phyloP scores from a whole-genome alignment of 345 rosid genomes.

The Eutrema japonicum region DNA sequence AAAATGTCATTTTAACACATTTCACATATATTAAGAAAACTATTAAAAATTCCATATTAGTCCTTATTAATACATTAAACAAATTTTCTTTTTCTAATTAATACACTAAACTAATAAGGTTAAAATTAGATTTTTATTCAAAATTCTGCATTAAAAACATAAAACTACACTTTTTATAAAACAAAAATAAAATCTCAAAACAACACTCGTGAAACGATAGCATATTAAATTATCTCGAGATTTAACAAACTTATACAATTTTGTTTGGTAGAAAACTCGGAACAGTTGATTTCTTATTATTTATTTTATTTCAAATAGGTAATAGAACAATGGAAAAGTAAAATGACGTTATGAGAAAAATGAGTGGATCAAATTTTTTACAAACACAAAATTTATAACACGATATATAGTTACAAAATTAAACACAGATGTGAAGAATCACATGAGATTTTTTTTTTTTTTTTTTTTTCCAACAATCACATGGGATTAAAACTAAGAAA shows the following conservation, averaged over 20 bases:
- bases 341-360: not conserved
- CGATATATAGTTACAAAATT: constrained; percentile 34
- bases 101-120: no score
- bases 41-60: no score
- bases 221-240: not conserved
- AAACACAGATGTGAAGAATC: constrained; percentile 23
- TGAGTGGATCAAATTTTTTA: constrained; percentile 15
- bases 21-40: no score
- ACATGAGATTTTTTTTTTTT: constrained; percentile 17
- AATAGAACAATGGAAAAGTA: not conserved
- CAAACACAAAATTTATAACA: constrained; percentile 29
- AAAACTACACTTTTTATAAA: no score
- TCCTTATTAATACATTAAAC: no score
- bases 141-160: no score
- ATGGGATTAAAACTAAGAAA: constrained; percentile 12
- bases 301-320: not conserved
- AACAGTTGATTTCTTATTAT: not conserved
- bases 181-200: no score
- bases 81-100: no score
- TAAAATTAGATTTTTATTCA: no score
- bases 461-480: constrained; percentile 6
- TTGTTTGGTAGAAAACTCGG: not conserved
- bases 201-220: no score
- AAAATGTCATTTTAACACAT: no score
- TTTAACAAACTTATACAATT: not conserved